These are phyloP conservation scores for Termitomyces sp. DNA, from an alignment of 768 basidiomycete species.

Conservation along the genomic window DNA sequence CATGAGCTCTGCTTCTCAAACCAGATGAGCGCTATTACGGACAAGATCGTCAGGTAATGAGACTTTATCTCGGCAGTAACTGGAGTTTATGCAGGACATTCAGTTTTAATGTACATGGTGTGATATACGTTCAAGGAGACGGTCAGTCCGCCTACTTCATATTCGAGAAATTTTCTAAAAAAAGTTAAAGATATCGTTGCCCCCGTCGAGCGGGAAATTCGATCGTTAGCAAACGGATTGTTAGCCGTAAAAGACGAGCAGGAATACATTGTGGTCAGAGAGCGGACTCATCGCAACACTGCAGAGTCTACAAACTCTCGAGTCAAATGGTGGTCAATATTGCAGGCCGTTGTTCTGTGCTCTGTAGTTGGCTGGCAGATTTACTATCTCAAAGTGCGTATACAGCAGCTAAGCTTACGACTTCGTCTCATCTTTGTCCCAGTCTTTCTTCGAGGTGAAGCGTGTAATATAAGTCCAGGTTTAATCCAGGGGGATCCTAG, in stretches of 20 bases:
- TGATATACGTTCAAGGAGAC: slow-evolving; percentile 90
- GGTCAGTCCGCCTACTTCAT: slow-evolving; percentile 40
- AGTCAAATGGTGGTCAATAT: slow-evolving; percentile 98
- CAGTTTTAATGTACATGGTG: slow-evolving; percentile 98
- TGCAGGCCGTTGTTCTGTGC: slow-evolving; percentile 84
- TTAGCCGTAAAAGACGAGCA: slow-evolving; percentile 96
- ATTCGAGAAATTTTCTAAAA: background rate
- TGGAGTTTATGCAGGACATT: background rate
- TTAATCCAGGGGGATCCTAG: slow-evolving; percentile 1
- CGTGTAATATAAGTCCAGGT: slow-evolving; percentile 60
- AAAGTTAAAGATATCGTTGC: slow-evolving; percentile 64
- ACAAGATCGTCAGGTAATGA: slow-evolving; percentile 88
- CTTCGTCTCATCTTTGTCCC: slow-evolving; percentile 8
- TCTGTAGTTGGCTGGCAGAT: slow-evolving; percentile 95
- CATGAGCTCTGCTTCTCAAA: slow-evolving; percentile 99
- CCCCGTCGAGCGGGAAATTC: slow-evolving; percentile 95
- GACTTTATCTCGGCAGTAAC: background rate
- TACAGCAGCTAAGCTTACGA: slow-evolving; percentile 1
- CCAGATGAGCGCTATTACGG: slow-evolving; percentile 94
- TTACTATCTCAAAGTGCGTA: slow-evolving; percentile 85
- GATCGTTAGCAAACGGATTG: slow-evolving; percentile 73
- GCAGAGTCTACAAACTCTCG: slow-evolving; percentile 90
- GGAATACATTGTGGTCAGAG: slow-evolving; percentile 95
- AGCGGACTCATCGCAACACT: slow-evolving; percentile 90
- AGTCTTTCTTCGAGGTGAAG: slow-evolving; percentile 91